A percentile compares a stretch with the other conserved stretches of the same genome.
These are phyloP conservation scores for Elsinoe arachidis DNA, from an alignment of 2,329 filamentous ascomycete species.

Conservation along the genomic window DNA sequence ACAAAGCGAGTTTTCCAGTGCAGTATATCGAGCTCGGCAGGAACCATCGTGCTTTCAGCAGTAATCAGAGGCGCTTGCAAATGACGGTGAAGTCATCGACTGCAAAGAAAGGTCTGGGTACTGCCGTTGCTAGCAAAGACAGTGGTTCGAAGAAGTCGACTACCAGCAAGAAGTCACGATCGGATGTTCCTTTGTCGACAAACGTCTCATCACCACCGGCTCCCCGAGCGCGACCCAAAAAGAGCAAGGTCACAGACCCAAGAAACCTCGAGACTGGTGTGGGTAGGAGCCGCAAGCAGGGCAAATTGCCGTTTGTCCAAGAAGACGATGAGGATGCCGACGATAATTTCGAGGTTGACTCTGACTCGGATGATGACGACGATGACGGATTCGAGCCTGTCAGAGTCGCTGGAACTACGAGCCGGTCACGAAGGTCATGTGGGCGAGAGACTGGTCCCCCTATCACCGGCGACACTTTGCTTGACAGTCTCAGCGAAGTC, in stretches of 20 bases:
- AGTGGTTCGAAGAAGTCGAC: constrained; percentile 25
- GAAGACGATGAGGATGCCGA: constrained; percentile 33
- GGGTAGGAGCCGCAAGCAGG: constrained; percentile 25
- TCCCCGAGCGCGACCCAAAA: constrained; percentile 25
- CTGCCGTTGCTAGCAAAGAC: constrained; percentile 21
- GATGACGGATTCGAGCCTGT: constrained; percentile 43
- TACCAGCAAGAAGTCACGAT: constrained; percentile 25
- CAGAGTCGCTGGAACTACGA: constrained; percentile 21
- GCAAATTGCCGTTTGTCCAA: constrained; percentile 24
- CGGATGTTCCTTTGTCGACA: constrained; percentile 52
- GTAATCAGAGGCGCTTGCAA: constrained; percentile 37
- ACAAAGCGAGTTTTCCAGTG: constrained; percentile 57
- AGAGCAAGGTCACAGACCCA: constrained; percentile 28
- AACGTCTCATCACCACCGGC: constrained; percentile 55
- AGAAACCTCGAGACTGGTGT: constrained; percentile 27
- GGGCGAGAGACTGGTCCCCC: constrained; percentile 44
- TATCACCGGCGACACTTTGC: constrained; percentile 48
- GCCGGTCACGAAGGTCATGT: constrained; percentile 28
- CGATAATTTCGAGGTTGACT: constrained; percentile 27
- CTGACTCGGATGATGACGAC: constrained; percentile 34
- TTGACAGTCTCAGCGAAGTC: constrained; percentile 47
- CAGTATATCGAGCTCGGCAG: constrained; percentile 55
- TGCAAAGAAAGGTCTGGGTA: constrained; percentile 26
- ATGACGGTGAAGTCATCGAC: constrained; percentile 47
- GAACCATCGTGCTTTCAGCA: constrained; percentile 40